Base-by-base conservation (phyloP, 805 yeast species). In the Saccharomycopsis sp. region DNA sequence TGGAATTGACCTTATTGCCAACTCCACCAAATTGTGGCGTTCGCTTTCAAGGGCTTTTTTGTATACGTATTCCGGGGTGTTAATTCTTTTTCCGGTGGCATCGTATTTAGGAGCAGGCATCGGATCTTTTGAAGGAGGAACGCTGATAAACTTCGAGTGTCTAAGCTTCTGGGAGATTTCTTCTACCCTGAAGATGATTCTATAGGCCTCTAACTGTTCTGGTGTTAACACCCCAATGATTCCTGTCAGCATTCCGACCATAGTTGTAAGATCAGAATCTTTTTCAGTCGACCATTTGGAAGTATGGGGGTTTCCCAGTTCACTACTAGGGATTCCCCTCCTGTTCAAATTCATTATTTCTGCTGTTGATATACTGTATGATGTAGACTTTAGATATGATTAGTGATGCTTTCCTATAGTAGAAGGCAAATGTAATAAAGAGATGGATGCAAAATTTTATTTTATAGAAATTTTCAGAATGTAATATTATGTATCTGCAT, bases 71-170 rank as follows among this genome's bases (percentile, higher is more conserved):
- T 88, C 96, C 57, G 96, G 74, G 0, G 98, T 91, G 69, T 94
- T 94, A 8, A 82, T 83, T 67, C 98, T 84, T 68, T 83, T 85
- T 52, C 99, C 99, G 22, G 75, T 72, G 34, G 77, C 70, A 72
- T 94, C 98, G 71, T 94, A 94, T 58, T 81, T 82, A 0, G 99
- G 99, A 1, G 97, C 91, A 0, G 98, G 98, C 0, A 92, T 90
- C 1, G 96, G 89, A 42, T 79, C 77, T 63, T 73, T 76, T 56
- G 72, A 73, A 0, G 81, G 78, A 0, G 86, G 86, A 5, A 53
- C 54, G 2, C 23, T 15, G 0, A 72, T 68, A 9, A 80, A 74
- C 15, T 80, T 72, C 56, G 80, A 73, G n/a, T 79, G 70, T 15
- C 78, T 70, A 47, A 93, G 71, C 59, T 81, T 75, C 38, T 79